phyloP scores from a whole-genome alignment of 1,139 yeast species.

The Komagataea norvegica region DNA sequence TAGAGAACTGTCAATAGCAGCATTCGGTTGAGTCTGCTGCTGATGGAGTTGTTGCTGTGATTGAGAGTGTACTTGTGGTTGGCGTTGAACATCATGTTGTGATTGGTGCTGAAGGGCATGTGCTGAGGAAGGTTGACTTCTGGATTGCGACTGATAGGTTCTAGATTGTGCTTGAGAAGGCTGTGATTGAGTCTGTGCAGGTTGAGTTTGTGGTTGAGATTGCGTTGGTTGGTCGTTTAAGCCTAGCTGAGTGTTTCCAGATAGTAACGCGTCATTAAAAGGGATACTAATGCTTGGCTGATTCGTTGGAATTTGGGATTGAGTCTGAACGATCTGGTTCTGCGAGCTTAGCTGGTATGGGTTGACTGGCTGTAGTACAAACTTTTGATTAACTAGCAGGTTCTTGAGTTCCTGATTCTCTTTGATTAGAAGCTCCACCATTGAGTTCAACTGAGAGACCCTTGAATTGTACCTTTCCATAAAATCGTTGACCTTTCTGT shows the following conservation, averaged over 20 bases:
- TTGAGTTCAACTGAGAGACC: constrained; percentile 19
- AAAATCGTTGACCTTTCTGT: constrained; percentile 21
- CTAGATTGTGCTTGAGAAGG: constrained; percentile 5
- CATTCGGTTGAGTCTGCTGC: constrained; percentile 14
- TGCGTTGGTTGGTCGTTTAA: constrained; percentile 8
- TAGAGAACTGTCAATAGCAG: constrained; percentile 18
- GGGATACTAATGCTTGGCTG: constrained; percentile 9
- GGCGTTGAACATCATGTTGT: constrained; percentile 7
- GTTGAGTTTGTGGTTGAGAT: constrained; percentile 3
- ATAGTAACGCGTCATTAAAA: constrained; percentile 9
- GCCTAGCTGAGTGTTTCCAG: constrained; percentile 4
- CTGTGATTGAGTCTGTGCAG: constrained; percentile 3
- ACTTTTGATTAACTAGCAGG: constrained; percentile 21
- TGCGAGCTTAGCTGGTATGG: constrained; percentile 16
- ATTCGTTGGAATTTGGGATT: neutral
- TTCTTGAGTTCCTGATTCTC: constrained; percentile 26
- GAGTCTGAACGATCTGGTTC: constrained; percentile 10
- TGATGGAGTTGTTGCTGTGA: constrained; percentile 8
- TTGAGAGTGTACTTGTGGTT: constrained; percentile 10
- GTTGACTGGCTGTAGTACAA: constrained; percentile 23
- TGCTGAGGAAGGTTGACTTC: too few relatives aligned
- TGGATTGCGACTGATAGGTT: constrained; percentile 1
- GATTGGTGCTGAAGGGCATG: constrained; percentile 9
- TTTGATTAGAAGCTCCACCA: constrained; percentile 23
- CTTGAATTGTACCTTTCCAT: constrained; percentile 22